These are phyloP conservation scores for Styphnolobium japonicum DNA, from an alignment of 306 rosid species.

Conservation along the genomic window DNA sequence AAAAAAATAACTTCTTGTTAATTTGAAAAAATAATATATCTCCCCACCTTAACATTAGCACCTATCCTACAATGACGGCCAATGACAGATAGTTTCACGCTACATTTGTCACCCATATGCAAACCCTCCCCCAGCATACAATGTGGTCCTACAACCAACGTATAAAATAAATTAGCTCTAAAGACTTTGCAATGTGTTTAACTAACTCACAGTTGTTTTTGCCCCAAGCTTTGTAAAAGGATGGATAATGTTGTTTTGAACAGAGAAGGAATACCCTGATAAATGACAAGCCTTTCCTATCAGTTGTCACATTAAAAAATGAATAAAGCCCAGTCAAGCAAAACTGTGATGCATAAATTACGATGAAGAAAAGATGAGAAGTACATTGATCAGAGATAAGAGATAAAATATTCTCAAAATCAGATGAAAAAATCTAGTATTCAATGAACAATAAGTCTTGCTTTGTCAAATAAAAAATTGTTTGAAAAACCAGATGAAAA, in stretches of 20 bases:
- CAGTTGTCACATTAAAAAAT: slow-evolving; percentile 50
- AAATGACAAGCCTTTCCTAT: slow-evolving; percentile 83
- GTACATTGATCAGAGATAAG: too few relatives aligned
- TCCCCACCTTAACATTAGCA: slow-evolving; percentile 83
- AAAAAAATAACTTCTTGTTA: slow-evolving; percentile 16
- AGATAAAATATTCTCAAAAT: too few relatives aligned
- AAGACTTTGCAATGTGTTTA: background rate
- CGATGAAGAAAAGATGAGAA: too few relatives aligned
- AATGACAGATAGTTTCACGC: slow-evolving; percentile 92
- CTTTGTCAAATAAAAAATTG: too few relatives aligned
- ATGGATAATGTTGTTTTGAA: slow-evolving; percentile 79
- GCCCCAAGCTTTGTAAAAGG: slow-evolving; percentile 86
- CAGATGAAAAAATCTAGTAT: too few relatives aligned
- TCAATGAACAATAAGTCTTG: too few relatives aligned
- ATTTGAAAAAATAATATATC: slow-evolving; percentile 15
- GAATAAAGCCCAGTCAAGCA: slow-evolving; percentile 10
- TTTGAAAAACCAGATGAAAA: too few relatives aligned
- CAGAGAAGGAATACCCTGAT: slow-evolving; percentile 89
- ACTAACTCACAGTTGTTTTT: slow-evolving; percentile 87
- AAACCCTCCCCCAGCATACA: slow-evolving; percentile 99
- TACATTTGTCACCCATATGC: slow-evolving; percentile 96
- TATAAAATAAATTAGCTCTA: background rate
- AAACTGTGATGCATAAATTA: too few relatives aligned
- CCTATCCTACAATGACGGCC: slow-evolving; percentile 99
- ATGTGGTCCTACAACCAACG: slow-evolving; percentile 73